These are phyloP conservation scores for Globisporangium cederbergense DNA, from an alignment of 352 stramenopile species.

Conservation along the genomic window DNA sequence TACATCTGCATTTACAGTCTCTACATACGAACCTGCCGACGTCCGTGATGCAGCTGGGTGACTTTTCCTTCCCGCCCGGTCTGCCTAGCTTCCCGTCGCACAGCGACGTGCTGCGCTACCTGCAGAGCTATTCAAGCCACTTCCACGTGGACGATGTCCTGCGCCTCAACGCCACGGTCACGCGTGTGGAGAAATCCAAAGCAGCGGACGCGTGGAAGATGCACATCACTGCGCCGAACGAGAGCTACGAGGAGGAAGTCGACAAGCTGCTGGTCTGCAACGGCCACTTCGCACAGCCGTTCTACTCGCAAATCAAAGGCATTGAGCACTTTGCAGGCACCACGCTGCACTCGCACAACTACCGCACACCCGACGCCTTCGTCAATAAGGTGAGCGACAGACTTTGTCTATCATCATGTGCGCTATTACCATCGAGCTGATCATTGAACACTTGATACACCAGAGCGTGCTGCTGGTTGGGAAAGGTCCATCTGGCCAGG, in stretches of 20 bases:
- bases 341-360: conserved; percentile 52
- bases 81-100: conserved; percentile 61
- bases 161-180: conserved; percentile 50
- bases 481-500: conserved; percentile 61
- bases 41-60: conserved; percentile 74
- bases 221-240: conserved; percentile 29
- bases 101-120: conserved; percentile 55
- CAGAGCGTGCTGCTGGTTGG: conserved; percentile 67
- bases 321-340: conserved; percentile 44
- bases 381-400: conserved; percentile 29
- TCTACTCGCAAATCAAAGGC: conserved; percentile 41
- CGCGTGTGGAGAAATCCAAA: conserved; percentile 37
- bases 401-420: not conserved
- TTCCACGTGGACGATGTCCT: conserved; percentile 49
- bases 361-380: conserved; percentile 44
- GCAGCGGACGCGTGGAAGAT: conserved; percentile 31
- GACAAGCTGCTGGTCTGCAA: conserved; percentile 81
- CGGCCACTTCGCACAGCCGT: conserved; percentile 68
- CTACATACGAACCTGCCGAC: conserved; percentile 79
- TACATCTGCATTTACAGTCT: conserved; percentile 29
- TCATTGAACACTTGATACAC: not conserved
- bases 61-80: conserved; percentile 57
- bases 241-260: conserved; percentile 59
- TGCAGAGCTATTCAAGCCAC: conserved; percentile 60
- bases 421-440: not conserved